These are phyloP conservation scores for Begonia masoniana DNA, from an alignment of 306 rosid genomes.

Conservation along the genomic window DNA sequence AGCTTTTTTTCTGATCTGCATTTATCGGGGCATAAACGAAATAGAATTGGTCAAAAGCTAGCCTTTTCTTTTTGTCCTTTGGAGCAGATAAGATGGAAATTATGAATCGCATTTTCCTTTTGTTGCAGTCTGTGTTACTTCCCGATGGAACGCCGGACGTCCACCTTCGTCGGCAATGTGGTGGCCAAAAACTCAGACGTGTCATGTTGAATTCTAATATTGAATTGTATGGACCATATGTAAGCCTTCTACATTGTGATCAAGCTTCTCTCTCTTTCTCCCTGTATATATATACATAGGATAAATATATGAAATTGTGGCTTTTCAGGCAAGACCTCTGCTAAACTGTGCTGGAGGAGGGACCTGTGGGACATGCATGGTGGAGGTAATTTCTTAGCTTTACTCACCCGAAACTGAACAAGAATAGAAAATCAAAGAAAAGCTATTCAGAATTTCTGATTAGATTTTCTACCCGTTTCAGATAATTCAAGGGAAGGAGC, in stretches of 20 bases:
- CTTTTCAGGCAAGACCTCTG: slow-evolving; percentile 42
- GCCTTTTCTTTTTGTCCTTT: too few species aligned
- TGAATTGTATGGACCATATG: slow-evolving; percentile 83
- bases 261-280: not conserved
- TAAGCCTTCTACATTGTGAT: slow-evolving; percentile 12
- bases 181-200: slow-evolving; percentile 75
- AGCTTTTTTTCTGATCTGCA: not conserved
- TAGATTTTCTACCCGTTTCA: slow-evolving; percentile 16
- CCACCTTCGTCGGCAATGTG: slow-evolving; percentile 52
- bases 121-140: slow-evolving; percentile 60
- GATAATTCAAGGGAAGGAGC: slow-evolving; percentile 71
- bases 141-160: slow-evolving; percentile 92
- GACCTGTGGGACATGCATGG: slow-evolving; percentile 83
- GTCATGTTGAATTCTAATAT: slow-evolving; percentile 68
- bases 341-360: slow-evolving; percentile 85
- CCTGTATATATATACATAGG: not conserved
- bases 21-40: not conserved
- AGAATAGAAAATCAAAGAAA: not conserved
- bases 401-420: slow-evolving; percentile 1
- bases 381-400: slow-evolving; percentile 45
- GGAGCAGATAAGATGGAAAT: not conserved
- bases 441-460: not conserved
- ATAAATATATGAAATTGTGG: not conserved
- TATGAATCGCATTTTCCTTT: not conserved
- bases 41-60: not conserved